Percentiles rank a stretch among this genome's conserved stretches.
phyloP scores from a whole-genome alignment of 176 grass and related monocot species.

The Carex littledalei region DNA sequence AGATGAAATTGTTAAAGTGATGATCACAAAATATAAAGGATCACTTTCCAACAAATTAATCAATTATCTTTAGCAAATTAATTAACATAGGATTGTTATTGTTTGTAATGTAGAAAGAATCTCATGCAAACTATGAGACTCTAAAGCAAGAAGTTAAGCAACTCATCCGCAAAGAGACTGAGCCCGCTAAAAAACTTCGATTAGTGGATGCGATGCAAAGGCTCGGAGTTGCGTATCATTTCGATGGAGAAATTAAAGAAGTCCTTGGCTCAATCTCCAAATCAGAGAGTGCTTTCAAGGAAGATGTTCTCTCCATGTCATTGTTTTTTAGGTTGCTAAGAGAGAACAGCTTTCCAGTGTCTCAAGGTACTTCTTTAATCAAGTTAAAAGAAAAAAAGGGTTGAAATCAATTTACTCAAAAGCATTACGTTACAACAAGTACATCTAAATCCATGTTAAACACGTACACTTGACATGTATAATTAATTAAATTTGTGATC shows the following conservation, averaged over 20 bases:
- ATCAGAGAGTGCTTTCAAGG: not conserved
- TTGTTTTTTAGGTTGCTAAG: constrained; percentile 44
- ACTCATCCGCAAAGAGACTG: not conserved
- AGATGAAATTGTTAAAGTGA: not conserved
- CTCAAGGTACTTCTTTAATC: constrained; percentile 25
- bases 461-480: not conserved
- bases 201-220: constrained; percentile 32
- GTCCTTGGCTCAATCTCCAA: constrained; percentile 16
- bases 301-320: constrained; percentile 9
- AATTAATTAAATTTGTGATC: not conserved
- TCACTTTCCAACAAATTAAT: not conserved
- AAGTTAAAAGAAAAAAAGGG: not conserved
- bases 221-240: constrained; percentile 44
- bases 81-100: not conserved
- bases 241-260: constrained; percentile 28
- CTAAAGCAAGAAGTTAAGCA: constrained; percentile 20
- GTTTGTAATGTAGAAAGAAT: not conserved
- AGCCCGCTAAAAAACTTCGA: constrained; percentile 6
- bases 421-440: not conserved
- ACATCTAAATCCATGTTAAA: not conserved
- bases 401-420: not conserved
- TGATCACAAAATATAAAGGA: not conserved
- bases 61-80: not conserved
- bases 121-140: not conserved
- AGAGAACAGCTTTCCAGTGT: constrained; percentile 26